phyloP scores from a whole-genome alignment of 228 moss, liverwort and hornwort species.

The Sphagnum fallax region DNA sequence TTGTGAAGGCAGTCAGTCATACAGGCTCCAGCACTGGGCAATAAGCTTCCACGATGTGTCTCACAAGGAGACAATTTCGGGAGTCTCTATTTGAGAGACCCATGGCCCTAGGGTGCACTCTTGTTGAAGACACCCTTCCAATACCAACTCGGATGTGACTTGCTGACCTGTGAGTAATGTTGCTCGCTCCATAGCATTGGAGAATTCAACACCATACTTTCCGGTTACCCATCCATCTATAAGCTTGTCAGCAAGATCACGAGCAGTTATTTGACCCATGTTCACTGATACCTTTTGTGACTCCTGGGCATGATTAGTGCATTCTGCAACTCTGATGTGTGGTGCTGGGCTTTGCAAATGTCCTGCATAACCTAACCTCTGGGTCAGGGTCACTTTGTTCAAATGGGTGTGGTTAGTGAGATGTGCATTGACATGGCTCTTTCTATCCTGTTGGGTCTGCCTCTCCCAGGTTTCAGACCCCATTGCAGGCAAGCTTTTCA shows the following conservation, averaged over 20 bases:
- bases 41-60: no score
- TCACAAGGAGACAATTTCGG: no score
- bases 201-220: background rate
- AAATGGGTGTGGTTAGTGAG: background rate
- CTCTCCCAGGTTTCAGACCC: background rate
- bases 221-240: background rate
- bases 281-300: background rate
- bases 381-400: background rate
- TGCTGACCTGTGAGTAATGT: background rate
- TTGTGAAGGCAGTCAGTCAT: no score
- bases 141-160: background rate
- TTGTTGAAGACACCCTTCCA: no score
- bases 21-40: no score
- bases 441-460: background rate
- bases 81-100: no score
- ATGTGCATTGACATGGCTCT: background rate
- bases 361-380: background rate
- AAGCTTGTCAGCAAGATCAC: background rate
- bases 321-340: no score
- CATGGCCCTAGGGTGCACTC: no score
- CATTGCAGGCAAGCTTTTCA: background rate
- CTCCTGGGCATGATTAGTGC: background rate
- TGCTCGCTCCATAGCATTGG: background rate
- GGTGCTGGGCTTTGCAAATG: background rate
- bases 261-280: background rate